Evolutionary conservation across 192 early-diverging fungal species (phyloP).

Genomic region (Gigaspora rosea): DNA sequence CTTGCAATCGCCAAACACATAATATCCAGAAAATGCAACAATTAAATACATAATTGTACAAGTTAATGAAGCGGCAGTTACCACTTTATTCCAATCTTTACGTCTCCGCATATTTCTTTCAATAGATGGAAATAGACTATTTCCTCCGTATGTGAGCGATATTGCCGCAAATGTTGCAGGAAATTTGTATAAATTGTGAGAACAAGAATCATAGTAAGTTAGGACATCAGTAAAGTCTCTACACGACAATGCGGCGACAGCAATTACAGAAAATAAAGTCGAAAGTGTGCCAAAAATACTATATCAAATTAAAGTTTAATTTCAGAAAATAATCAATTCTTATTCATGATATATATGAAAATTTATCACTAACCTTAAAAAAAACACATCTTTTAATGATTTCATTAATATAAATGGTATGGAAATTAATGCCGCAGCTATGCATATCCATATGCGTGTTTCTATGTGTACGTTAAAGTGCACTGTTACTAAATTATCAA

Average conservation of each 20-base stretch:
- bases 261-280: constrained; percentile 69
- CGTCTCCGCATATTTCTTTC: constrained; percentile 78
- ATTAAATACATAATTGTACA: constrained; percentile 72
- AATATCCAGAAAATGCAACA: constrained; percentile 74
- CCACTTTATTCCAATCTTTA: constrained; percentile 65
- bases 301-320: constrained; percentile 31
- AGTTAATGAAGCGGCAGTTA: constrained; percentile 60
- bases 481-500: constrained; percentile 58
- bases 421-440: constrained; percentile 59
- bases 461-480: constrained; percentile 42
- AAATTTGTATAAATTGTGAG: constrained; percentile 62
- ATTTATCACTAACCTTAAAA: background rate
- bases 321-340: background rate
- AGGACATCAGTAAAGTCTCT: constrained; percentile 43
- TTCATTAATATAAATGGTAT: constrained; percentile 74
- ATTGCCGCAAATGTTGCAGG: constrained; percentile 78
- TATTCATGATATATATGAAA: background rate
- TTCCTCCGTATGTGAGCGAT: constrained; percentile 81
- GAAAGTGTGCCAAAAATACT: constrained; percentile 76
- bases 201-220: constrained; percentile 32
- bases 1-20: constrained; percentile 57
- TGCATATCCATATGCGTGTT: constrained; percentile 63
- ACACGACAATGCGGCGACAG: constrained; percentile 65
- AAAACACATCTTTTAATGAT: constrained; percentile 79
- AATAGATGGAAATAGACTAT: constrained; percentile 81